Conservation (phyloP, 2,329 filamentous ascomycete genomes). For the Botrytis hyacinthi region DNA sequence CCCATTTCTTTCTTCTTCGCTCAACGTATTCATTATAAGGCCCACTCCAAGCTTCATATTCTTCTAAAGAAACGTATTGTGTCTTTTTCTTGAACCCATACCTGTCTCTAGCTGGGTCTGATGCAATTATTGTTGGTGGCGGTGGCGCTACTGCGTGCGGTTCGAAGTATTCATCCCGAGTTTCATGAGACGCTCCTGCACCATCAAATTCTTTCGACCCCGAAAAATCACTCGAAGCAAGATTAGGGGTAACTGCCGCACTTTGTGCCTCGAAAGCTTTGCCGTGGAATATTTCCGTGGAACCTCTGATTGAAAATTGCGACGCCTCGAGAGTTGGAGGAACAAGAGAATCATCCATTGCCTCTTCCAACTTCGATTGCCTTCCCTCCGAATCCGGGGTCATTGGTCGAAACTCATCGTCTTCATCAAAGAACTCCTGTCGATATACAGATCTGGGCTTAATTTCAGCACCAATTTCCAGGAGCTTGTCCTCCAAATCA, state of each 20-base stretch:
- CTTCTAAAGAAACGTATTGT: constrained; percentile 70
- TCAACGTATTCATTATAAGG: constrained; percentile 73
- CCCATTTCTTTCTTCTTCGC: constrained; percentile 79
- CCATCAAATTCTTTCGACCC: constrained; percentile 17
- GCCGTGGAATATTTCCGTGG: constrained; percentile 41
- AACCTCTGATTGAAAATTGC: constrained; percentile 39
- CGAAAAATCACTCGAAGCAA: neutral
- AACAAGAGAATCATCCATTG: constrained; percentile 30
- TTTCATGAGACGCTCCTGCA: constrained; percentile 21
- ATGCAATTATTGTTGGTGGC: constrained; percentile 24
- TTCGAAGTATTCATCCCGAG: constrained; percentile 23
- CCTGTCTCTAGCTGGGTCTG: constrained; percentile 58
- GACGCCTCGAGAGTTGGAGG: constrained; percentile 9
- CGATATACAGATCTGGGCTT: constrained; percentile 1
- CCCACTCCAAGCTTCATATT: constrained; percentile 80
- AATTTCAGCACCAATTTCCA: constrained; percentile 6
- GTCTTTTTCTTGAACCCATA: constrained; percentile 92
- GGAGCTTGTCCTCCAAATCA: constrained; percentile 21
- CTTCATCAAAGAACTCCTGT: constrained; percentile 5
- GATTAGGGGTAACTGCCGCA: constrained; percentile 41
- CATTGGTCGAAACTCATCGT: constrained; percentile 23
- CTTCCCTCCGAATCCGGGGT: constrained; percentile 31
- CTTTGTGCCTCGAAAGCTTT: constrained; percentile 42
- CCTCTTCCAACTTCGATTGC: constrained; percentile 29
- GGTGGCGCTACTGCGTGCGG: constrained; percentile 22